phyloP scores from a whole-genome alignment of 225 moss, liverwort and hornwort genomes.

The Straminergon stramineum region DNA sequence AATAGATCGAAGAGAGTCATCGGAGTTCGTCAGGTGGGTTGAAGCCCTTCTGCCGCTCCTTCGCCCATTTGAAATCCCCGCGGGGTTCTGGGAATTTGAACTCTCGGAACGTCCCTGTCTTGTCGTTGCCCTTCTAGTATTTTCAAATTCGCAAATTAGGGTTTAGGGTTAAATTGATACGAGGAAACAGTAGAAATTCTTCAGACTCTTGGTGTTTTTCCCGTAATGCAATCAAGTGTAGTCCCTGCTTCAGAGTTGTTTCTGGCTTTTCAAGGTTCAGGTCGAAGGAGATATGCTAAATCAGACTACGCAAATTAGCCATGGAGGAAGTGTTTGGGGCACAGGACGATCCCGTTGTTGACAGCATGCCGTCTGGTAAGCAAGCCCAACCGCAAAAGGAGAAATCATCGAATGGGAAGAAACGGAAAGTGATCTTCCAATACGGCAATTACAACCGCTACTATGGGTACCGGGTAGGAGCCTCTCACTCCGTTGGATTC shows the following conservation, averaged over 20 bases:
- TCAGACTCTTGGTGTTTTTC: background rate
- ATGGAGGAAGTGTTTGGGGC: conserved; percentile 4
- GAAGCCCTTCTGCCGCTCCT: background rate
- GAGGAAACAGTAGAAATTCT: background rate
- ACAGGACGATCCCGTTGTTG: background rate
- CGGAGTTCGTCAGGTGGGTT: background rate
- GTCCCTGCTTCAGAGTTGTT: background rate
- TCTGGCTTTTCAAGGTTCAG: background rate
- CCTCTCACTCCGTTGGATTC: background rate
- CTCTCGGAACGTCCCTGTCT: background rate
- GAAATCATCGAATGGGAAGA: background rate
- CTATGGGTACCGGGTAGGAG: conserved; percentile 78
- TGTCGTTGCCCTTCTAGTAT: too few relatives aligned
- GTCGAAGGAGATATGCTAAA: background rate
- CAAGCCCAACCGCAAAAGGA: background rate
- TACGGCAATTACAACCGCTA: conserved; percentile 90
- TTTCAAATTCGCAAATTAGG: background rate
- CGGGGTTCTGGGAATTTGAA: background rate
- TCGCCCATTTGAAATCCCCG: background rate
- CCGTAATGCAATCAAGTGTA: too few relatives aligned
- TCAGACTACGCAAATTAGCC: background rate
- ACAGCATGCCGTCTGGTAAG: background rate
- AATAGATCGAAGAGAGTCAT: background rate
- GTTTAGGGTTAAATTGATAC: background rate
- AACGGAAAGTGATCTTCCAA: conserved; percentile 40